Percentiles rank a stretch among this genome's conserved stretches.
Conservation (phyloP, 1,284 basidiomycete genomes). For the Coniferiporia sulphurascens region DNA sequence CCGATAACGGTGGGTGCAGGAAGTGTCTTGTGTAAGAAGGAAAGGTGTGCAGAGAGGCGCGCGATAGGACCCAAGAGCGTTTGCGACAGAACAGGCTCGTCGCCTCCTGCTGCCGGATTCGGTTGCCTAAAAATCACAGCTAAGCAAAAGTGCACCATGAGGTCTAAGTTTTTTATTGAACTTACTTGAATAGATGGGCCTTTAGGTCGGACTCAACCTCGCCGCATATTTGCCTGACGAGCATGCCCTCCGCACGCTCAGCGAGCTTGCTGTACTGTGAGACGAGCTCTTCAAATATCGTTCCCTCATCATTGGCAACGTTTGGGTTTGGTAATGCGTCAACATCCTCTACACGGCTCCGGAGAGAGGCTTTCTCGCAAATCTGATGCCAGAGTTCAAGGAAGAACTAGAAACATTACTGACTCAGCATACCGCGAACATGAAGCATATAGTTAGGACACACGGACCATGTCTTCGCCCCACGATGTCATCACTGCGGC, state of each 20-base stretch:
- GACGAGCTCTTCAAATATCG: slow-evolving; percentile 75
- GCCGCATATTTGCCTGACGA: slow-evolving; percentile 71
- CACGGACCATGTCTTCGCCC: slow-evolving; percentile 80
- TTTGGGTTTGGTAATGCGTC: slow-evolving; percentile 45
- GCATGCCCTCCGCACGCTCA: slow-evolving; percentile 77
- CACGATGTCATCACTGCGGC: slow-evolving; percentile 64
- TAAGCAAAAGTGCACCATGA: slow-evolving; percentile 11
- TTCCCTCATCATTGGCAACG: slow-evolving; percentile 42
- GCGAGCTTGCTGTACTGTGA: slow-evolving; percentile 57
- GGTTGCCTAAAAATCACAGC: slow-evolving; percentile 22
- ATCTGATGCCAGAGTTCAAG: slow-evolving; percentile 83
- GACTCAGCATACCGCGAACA: not conserved
- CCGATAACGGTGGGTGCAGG: slow-evolving; percentile 48
- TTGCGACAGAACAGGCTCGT: slow-evolving; percentile 52
- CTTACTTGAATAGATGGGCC: slow-evolving; percentile 51
- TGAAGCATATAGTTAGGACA: not conserved
- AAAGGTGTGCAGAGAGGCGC: slow-evolving; percentile 67
- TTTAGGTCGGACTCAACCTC: slow-evolving; percentile 77
- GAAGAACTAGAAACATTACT: slow-evolving; percentile 62
- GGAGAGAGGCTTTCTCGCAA: slow-evolving; percentile 49
- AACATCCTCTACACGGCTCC: slow-evolving; percentile 43
- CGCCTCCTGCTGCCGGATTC: not conserved
- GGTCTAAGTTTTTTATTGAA: slow-evolving; percentile 22
- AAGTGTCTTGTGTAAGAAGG: slow-evolving; percentile 55
- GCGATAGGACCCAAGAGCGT: slow-evolving; percentile 69